These are phyloP conservation scores for Cydonia oblonga DNA, from an alignment of 331 rosid species.

Conservation along the genomic window DNA sequence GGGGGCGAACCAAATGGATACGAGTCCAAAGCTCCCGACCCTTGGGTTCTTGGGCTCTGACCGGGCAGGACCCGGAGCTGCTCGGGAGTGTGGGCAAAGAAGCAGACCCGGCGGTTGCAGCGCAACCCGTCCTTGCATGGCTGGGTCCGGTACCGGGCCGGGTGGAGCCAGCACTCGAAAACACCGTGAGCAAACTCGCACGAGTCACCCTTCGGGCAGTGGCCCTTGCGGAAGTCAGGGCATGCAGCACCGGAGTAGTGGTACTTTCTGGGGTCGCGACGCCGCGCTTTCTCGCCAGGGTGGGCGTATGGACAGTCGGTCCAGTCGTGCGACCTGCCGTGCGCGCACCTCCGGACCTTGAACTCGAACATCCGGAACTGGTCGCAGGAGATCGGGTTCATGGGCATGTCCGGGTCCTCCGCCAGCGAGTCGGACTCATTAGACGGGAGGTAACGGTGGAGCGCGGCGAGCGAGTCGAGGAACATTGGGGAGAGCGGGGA, in stretches of 20 bases:
- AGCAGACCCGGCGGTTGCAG: conserved; percentile 69
- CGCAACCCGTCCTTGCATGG: conserved; percentile 62
- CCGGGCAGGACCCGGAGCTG: conserved; percentile 43
- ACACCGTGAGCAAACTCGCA: conserved; percentile 92
- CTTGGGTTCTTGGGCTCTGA: conserved; percentile 13
- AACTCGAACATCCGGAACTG: conserved; percentile 82
- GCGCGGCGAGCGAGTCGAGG: conserved; percentile 24
- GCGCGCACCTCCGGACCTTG: conserved; percentile 58
- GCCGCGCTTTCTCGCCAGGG: conserved; percentile 89
- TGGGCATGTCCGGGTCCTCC: conserved; percentile 27
- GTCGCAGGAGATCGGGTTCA: conserved; percentile 43
- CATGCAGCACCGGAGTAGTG: conserved; percentile 61
- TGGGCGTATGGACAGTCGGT: conserved; percentile 85
- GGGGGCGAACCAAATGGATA: conserved; percentile 33
- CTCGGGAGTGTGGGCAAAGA: conserved; percentile 69
- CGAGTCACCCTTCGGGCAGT: conserved; percentile 50
- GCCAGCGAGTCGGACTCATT: conserved; percentile 12
- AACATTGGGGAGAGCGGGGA: conserved; percentile 6
- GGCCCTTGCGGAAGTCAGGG: conserved; percentile 60
- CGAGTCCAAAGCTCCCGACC: conserved; percentile 21
- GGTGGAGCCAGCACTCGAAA: conserved; percentile 89
- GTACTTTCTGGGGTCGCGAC: conserved; percentile 62
- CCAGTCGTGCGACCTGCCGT: conserved; percentile 85
- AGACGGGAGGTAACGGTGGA: conserved; percentile 33
- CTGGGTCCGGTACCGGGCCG: conserved; percentile 77